Base-by-base conservation (phyloP, 345 rosid species). In the Boechera divaricarpa region DNA sequence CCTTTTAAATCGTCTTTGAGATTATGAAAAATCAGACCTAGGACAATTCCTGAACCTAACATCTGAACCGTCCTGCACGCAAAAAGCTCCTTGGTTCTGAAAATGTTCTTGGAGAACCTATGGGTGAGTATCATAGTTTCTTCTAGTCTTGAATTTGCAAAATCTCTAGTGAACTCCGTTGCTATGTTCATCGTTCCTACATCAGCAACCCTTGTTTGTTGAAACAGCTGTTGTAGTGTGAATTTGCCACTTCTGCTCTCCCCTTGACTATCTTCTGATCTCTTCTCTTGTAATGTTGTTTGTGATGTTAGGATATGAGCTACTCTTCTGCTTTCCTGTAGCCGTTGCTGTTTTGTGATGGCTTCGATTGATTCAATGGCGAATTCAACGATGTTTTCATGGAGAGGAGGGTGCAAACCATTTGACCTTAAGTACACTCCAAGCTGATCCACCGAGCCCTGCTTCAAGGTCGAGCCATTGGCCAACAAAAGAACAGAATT, bases 41-140 rank as follows among this genome's bases (percentile, higher is more conserved):
- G 80, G 69, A 95, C 94, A 6, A 95, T 74, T 47, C 98, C 97
- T 7, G 96, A 88, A 53, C 86, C 53, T 84, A 95, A 76, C 92
- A 92, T 90, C 51, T 95, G 99, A 73, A 95, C 79, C 6, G 96
- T 86, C 55, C 97, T 81, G 81, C 90, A 89, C 0, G 87, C 91
- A 63, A 95, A 94, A 3, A 94, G 82, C 85, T 92, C 97, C 78
- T 86, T 94, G 63, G 97, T 94, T 71, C 97, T 74, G 76, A 83
- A 88, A 12, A 92, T 92, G 85, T 89, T 94, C 81, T 90, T 94
- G 41, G 97, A 92, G 90, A 95, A 95, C 68, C 98, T 84, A 59
- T 89, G 93, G 2, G 90, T 85, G 66, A 92, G 97, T 52, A 92
- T 83, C 71, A 84, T 10, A 44, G 96, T 92, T 55, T 95, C 99